A percentile compares a stretch with the other conserved stretches of the same genome.
Conservation (phyloP, 73 alveolate genomes). For the Paraurostyla sp. region DNA sequence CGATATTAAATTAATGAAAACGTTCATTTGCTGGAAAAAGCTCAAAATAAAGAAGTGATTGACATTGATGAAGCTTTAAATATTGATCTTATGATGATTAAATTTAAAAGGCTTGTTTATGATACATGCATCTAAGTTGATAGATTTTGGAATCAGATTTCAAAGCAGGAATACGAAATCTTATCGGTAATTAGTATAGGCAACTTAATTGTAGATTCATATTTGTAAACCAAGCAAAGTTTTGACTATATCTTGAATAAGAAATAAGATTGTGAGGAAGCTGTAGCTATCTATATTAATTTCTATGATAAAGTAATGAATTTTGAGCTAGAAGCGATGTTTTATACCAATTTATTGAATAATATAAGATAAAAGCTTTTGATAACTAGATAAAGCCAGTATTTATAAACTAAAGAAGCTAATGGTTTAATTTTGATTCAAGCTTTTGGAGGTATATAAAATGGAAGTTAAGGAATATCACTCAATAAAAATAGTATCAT, state of each 20-base stretch:
- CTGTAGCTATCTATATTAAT: neutral
- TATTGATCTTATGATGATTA: neutral
- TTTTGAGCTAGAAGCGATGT: neutral
- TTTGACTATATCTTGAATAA: neutral
- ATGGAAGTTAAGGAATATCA: too few relatives aligned
- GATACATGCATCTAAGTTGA: neutral
- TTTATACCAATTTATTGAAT: neutral
- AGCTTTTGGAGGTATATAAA: too few relatives aligned
- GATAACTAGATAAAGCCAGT: neutral
- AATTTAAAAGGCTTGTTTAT: neutral
- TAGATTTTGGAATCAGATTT: neutral
- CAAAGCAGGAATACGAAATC: neutral
- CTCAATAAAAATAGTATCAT: too few relatives aligned
- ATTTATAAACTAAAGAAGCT: neutral
- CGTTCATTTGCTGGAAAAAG: neutral
- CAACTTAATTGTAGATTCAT: neutral
- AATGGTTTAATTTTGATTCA: too few relatives aligned
- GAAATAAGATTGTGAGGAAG: neutral
- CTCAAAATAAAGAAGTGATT: neutral
- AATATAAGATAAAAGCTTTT: neutral
- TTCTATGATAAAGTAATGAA: slow-evolving; percentile 17
- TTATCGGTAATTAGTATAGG: neutral
- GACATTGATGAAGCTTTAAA: neutral
- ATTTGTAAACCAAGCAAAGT: neutral
- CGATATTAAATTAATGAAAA: neutral